phyloP scores from a whole-genome alignment of 1,139 yeast species.

The Geotrichum candidum region DNA sequence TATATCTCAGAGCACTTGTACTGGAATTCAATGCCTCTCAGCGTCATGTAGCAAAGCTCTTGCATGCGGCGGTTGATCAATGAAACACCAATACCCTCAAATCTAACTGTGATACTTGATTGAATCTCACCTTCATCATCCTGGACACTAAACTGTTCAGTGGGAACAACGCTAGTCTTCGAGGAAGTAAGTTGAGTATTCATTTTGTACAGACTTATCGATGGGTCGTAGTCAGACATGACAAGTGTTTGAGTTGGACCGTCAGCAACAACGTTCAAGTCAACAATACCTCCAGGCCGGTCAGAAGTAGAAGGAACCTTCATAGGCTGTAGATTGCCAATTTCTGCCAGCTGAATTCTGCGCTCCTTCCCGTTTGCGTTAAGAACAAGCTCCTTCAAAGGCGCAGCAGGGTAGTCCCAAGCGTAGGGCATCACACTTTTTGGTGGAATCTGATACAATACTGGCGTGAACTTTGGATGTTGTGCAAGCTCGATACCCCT shows the following conservation, averaged over 20 bases:
- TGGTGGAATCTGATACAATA: conserved; percentile 75
- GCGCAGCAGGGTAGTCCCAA: conserved; percentile 94
- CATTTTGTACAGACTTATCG: conserved; percentile 62
- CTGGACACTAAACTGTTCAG: conserved; percentile 41
- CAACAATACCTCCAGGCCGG: conserved; percentile 50
- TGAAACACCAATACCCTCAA: conserved; percentile 89
- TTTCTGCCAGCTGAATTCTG: conserved; percentile 79
- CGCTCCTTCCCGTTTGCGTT: conserved; percentile 68
- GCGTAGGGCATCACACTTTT: conserved; percentile 97
- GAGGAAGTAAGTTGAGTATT: conserved; percentile 14
- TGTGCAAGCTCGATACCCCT: conserved; percentile 49
- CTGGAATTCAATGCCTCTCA: conserved; percentile 73
- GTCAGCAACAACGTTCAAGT: conserved; percentile 89
- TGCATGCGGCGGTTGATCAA: conserved; percentile 63
- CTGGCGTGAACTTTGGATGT: conserved; percentile 37
- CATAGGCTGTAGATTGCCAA: conserved; percentile 87
- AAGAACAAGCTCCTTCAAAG: conserved; percentile 70
- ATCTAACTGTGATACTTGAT: conserved; percentile 45
- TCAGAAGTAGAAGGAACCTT: conserved; percentile 40
- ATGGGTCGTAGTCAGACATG: conserved; percentile 75
- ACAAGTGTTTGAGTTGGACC: conserved; percentile 90
- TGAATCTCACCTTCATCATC: conserved; percentile 59
- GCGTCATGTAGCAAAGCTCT: conserved; percentile 76
- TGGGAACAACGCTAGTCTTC: conserved; percentile 10
- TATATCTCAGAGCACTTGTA: conserved; percentile 81